Conservation (phyloP, 2,329 filamentous ascomycete species). For the Rhinocladiella similis region DNA sequence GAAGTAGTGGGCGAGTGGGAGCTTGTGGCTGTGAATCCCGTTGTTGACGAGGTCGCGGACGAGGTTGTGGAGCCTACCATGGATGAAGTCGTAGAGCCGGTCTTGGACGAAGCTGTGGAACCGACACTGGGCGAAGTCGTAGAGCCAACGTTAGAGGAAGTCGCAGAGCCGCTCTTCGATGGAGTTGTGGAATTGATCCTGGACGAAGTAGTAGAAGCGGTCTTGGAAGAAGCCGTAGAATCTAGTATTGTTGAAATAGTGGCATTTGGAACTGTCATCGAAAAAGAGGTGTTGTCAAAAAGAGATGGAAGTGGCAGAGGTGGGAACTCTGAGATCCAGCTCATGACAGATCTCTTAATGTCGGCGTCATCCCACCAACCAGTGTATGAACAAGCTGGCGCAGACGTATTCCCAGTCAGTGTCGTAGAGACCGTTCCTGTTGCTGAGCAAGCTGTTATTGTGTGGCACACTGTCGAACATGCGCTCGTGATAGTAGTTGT, state of each 20-base stretch:
- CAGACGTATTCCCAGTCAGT: background rate
- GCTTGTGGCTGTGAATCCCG: too few species aligned
- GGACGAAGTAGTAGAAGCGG: background rate
- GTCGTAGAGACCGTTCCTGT: background rate
- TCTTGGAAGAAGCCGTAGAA: background rate
- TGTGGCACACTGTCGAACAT: slow-evolving; percentile 1
- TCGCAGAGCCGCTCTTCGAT: too few species aligned
- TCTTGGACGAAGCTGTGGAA: background rate
- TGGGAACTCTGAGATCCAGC: slow-evolving; percentile 11
- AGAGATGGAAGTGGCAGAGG: background rate
- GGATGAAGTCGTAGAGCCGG: too few species aligned
- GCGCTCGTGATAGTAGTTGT: background rate
- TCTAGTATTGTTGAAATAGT: background rate
- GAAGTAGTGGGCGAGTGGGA: too few species aligned
- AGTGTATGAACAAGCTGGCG: slow-evolving; percentile 2
- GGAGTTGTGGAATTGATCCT: background rate
- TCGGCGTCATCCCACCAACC: slow-evolving; percentile 8
- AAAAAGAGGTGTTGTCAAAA: background rate
- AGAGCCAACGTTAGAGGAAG: background rate
- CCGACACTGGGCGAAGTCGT: background rate
- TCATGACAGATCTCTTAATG: background rate
- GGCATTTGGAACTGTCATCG: background rate
- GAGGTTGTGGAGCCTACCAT: too few species aligned
- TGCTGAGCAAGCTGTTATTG: slow-evolving; percentile 4
- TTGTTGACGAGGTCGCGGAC: too few species aligned